Base-by-base conservation (phyloP, 2,329 filamentous ascomycete genomes). In the Pseudogymnoascus pannorum region DNA sequence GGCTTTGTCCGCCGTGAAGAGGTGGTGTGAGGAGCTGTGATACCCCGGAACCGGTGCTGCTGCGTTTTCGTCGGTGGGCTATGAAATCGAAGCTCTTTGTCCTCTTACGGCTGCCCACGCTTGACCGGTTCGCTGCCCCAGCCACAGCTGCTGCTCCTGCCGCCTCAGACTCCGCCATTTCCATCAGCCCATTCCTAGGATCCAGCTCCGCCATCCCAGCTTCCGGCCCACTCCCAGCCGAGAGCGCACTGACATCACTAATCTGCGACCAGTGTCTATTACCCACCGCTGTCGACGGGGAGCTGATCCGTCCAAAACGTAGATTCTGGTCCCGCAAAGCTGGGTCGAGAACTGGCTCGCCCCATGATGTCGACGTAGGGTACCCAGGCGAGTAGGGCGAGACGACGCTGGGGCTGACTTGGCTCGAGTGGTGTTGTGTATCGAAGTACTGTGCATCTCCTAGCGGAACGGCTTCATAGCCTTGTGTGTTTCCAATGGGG, bases 381-480 rank as follows among this genome's bases (percentile, higher is more conserved):
- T 42, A 42, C 9, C 18, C 40, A 12, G 40, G 40, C 1, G 40
- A 42, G 16, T 42, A 42, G 18, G 40, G 40, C 18, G 40, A 42
- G 18, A 42, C 8, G 18, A 12, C 12, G 40, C 18, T 42, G 18
- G 40, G 40, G n/a, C 63, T 65, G 8, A 44, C 57, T 18, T 66
- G 61, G 11, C 65, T 40, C 14, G 29, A 35, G 33, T 59, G 24
- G 9, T 29, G 29, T 31, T 60, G 61, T 2, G 26, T 33, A 20
- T 60, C 57, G 16, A 64, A 65, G 48, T 67, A 64, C 22, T 58
- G 48, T 3, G 62, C 62, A 8, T 70, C 68, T 3, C 63, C 65
- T 8, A 57, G 60, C 3, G 67, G 38, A 6, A 70, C 64, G 3
- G 67, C 44, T 24, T 63, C 60, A 57, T 70, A 70, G 4, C 60